Evolutionary conservation across 768 basidiomycete species (phyloP), one percentile per base, ranked within the genome.

Genomic region (Rubroboletus pulcherrimus): DNA sequence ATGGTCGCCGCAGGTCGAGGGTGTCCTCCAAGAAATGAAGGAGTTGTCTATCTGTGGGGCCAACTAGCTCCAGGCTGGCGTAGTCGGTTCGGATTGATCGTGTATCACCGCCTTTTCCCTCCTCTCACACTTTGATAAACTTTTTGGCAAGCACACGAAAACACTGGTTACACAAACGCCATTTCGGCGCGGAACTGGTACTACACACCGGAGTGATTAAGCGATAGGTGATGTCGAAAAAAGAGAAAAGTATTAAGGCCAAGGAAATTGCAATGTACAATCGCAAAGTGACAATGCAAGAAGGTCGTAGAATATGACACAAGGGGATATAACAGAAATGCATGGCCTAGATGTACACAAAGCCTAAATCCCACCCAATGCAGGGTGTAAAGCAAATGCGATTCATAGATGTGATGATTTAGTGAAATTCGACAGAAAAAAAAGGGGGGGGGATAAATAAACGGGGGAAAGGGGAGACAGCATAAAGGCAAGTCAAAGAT

Each of bases 21-120:
- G 85, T 15, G 91, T 94, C n/a, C 75, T 99, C 45, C 91, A 93
- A 65, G 93, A 98, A 74, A 98, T 99, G 94, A 85, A 86, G 68
- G 94, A 96, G 66, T 74, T 98, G 49, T 91, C 91, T 7, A 99
- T 99, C 65, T 97, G 91, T 67, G 94, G 94, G 14, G 89, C 66
- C 47, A 75, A 65, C 57, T 75, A 69, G 49, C 30, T 39, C 1
- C 29, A 24, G n/a, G 9, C 4, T 14, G 26, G 21, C 5, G 5
- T 33, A 39, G 41, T 40, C 14, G 10, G 1, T 40, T 11, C 43
- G 54, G 21, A 17, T 19, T 29, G 15, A 15, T 35, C 43, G n/a
- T 60, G 55, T 62, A 61, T 63, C 26, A 26, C 26, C 26, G 1
- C 26, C 26, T 26, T 26, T 3, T 26, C 21, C 29, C 24, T 57